Conservation (phyloP, 768 basidiomycete genomes). For the Gyrodon lividus region DNA sequence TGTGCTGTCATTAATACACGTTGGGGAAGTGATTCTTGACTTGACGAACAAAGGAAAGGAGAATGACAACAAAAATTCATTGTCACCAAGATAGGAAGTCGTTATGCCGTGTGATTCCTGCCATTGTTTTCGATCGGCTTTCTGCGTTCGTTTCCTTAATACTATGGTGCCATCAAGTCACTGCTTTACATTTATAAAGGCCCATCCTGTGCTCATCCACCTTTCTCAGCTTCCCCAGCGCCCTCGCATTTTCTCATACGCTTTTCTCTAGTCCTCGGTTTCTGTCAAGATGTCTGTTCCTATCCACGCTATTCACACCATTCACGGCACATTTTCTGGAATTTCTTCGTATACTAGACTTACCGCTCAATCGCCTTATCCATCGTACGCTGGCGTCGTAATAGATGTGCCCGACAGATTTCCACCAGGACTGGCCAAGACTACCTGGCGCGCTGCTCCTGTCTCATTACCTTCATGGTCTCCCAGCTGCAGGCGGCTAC, state of each 20-base stretch:
- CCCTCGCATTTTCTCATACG: not conserved
- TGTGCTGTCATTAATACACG: not conserved
- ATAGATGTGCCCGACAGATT: constrained; percentile 23
- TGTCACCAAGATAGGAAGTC: constrained; percentile 18
- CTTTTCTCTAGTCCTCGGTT: constrained; percentile 9
- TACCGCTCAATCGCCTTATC: constrained; percentile 7
- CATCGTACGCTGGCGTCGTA: constrained; percentile 29
- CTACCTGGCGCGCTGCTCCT: constrained; percentile 25
- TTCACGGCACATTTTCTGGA: constrained; percentile 32
- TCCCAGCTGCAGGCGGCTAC: constrained; percentile 30
- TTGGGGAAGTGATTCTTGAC: not conserved
- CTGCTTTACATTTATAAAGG: constrained; percentile 5
- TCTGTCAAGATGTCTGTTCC: constrained; percentile 27
- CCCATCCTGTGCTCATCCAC: not conserved
- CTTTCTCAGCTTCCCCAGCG: not conserved
- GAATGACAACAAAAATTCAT: constrained; percentile 15
- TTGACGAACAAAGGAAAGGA: constrained; percentile 9
- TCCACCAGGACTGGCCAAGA: constrained; percentile 21
- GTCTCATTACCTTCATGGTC: constrained; percentile 10
- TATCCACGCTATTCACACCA: constrained; percentile 30
- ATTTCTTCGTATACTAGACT: constrained; percentile 23
- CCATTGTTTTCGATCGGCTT: constrained; percentile 19
- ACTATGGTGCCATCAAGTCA: not conserved
- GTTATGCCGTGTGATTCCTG: constrained; percentile 14
- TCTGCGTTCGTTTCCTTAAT: not conserved